Percentiles rank a stretch among this genome's conserved stretches.
phyloP scores from a whole-genome alignment of 2,329 filamentous ascomycete species.

The Torrubiella hemipterigena region DNA sequence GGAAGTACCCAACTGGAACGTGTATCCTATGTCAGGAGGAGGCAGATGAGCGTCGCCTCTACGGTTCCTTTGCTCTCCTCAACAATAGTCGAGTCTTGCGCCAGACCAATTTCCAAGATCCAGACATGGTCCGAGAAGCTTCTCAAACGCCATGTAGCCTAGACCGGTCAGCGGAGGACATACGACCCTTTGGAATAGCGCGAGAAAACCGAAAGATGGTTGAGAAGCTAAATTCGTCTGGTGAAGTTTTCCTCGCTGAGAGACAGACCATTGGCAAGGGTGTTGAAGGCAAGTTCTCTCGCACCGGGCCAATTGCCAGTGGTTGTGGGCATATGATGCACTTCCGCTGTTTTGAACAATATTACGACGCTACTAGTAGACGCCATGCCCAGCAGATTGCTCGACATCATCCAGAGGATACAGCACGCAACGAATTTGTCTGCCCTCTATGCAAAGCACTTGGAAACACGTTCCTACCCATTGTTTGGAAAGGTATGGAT shows the following conservation, averaged over 20 bases:
- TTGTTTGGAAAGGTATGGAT: constrained; percentile 89
- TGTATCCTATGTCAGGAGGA: constrained; percentile 97
- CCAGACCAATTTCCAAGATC: constrained; percentile 72
- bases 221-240: constrained; percentile 61
- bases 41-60: constrained; percentile 76
- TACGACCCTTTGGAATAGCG: constrained; percentile 84
- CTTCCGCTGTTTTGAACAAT: constrained; percentile 87
- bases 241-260: constrained; percentile 59
- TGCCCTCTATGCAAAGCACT: constrained; percentile 95
- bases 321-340: constrained; percentile 99
- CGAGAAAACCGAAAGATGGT: constrained; percentile 72
- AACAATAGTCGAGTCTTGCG: constrained; percentile 77
- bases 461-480: constrained; percentile 87
- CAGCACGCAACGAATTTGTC: constrained; percentile 76
- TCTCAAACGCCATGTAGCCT: constrained; percentile 67
- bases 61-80: constrained; percentile 86
- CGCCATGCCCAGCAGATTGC: constrained; percentile 89
- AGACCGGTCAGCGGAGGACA: constrained; percentile 70
- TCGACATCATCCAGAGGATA: constrained; percentile 78
- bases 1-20: constrained; percentile 85
- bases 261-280: constrained; percentile 81
- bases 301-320: constrained; percentile 69
- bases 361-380: constrained; percentile 71
- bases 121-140: constrained; percentile 75
- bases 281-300: constrained; percentile 58